Evolutionary conservation across 306 rosid species (phyloP), one percentile per base, ranked within the genome.

Genomic region (Aeschynomene evenia): DNA sequence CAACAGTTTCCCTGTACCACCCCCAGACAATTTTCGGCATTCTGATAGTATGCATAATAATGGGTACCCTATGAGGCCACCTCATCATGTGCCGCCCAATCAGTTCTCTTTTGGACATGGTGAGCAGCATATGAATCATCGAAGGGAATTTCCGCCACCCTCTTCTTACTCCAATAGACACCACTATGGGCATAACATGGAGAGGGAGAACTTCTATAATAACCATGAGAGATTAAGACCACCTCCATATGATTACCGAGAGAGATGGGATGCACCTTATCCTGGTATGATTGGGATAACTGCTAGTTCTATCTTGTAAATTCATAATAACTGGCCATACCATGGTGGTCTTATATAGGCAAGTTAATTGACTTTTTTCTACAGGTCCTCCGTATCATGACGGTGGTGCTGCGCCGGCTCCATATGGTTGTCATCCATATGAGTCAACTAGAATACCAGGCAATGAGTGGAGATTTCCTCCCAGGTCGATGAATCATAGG

Each of bases 151-250:
- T 36, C 86, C 81, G 4, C 91, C 87, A 8, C 94, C 87, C 6
- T 79, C 87, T 67, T 72, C 89, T 13, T 87, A 81, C 79, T 85
- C 95, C 62, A 82, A 71, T 76, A 85, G 97, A 66, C 82, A 74
- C 57, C 94, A 83, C 67, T 82, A 14, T 31, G 57, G 19, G 70
- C 87, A 82, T 43, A 80, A 84, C 75, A 83, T 82, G 76, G 98
- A 90, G 71, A 79, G 96, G 45, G 97, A 93, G 43, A 81, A 79
- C 84, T 88, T 68, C 64, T 82, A 84, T 63, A 79, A 88, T 79
- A 89, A 88, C 74, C 94, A 88, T 26, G 97, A 93, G 70, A 93
- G 98, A 93, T 79, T 79, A 81, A 86, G 85, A 76, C 89, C 79
- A 5, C 83, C 85, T 61, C 83, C 87, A 5, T 84, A 79, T 80